Percentiles rank a stretch among this genome's conserved stretches.
Evolutionary conservation across 2,329 filamentous ascomycete genomes (phyloP).

Genomic region (Diaporthe sp.): DNA sequence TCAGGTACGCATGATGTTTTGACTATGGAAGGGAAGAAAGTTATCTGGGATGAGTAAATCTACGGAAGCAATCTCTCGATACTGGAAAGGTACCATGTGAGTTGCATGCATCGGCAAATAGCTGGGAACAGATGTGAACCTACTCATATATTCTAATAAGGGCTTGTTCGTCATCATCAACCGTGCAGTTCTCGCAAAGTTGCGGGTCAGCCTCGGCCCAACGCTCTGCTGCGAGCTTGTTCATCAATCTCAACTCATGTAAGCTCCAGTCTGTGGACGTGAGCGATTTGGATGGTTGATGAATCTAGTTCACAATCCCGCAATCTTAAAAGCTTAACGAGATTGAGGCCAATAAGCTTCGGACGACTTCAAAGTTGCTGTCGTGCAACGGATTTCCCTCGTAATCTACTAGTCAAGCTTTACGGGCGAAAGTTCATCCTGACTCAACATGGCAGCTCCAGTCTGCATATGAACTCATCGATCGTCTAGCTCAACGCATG

Average conservation of each 20-base stretch:
- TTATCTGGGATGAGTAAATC: too few species aligned
- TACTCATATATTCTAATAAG: not conserved
- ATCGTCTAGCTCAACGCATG: not conserved
- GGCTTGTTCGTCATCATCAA: not conserved
- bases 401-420: not conserved
- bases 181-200: accelerated
- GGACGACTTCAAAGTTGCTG: not conserved
- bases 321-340: not conserved
- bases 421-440: not conserved
- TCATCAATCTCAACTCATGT: not conserved
- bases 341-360: not conserved
- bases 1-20: too few species aligned
- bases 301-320: not conserved
- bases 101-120: not conserved
- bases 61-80: too few species aligned
- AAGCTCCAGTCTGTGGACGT: not conserved
- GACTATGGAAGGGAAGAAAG: too few species aligned
- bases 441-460: not conserved
- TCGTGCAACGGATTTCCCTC: not conserved
- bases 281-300: not conserved
- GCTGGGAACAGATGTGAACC: not conserved
- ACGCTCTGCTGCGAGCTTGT: not conserved
- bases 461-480: not conserved
- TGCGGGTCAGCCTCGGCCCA: not conserved
- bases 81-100: too few species aligned